These are phyloP conservation scores for Boletus sp. DNA, from an alignment of 768 basidiomycete species.

Conservation along the genomic window DNA sequence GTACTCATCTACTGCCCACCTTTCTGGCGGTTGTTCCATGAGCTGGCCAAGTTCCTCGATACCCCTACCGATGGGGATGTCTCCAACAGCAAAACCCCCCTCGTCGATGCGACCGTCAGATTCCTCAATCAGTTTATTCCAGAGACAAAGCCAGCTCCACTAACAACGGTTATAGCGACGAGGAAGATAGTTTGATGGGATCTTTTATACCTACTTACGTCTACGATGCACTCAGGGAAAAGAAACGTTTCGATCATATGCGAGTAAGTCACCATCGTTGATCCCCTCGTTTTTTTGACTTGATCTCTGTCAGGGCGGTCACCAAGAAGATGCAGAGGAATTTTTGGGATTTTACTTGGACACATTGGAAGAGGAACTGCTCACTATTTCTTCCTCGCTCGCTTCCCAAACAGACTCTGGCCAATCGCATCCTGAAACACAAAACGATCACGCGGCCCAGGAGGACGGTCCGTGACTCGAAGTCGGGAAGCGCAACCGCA, in stretches of 20 bases:
- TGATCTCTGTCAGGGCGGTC: conserved; percentile 52
- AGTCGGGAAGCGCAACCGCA: conserved; percentile 86
- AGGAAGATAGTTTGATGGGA: conserved; percentile 54
- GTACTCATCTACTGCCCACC: conserved; percentile 86
- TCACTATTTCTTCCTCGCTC: conserved; percentile 59
- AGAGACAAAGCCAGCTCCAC: conserved; percentile 21
- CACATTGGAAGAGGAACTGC: conserved; percentile 88
- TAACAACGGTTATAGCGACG: conserved; percentile 34
- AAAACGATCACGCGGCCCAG: conserved; percentile 21
- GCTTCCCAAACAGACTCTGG: conserved; percentile 37
- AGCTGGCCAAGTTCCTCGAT: conserved; percentile 57
- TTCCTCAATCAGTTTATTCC: conserved; percentile 77
- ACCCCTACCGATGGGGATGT: conserved; percentile 26
- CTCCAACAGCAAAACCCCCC: conserved; percentile 42
- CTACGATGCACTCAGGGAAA: conserved; percentile 91
- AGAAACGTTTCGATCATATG: conserved; percentile 93
- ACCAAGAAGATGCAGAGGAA: conserved; percentile 97
- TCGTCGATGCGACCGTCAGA: conserved; percentile 65
- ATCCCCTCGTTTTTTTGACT: not conserved
- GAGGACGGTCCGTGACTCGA: conserved; percentile 86
- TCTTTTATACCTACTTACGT: conserved; percentile 84
- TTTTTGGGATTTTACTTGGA: conserved; percentile 98
- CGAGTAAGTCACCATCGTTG: conserved; percentile 49
- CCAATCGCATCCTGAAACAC: conserved; percentile 6
- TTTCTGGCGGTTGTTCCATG: conserved; percentile 75